Conservation (phyloP, 2,329 filamentous ascomycete species). For the Colletotrichum sp. region DNA sequence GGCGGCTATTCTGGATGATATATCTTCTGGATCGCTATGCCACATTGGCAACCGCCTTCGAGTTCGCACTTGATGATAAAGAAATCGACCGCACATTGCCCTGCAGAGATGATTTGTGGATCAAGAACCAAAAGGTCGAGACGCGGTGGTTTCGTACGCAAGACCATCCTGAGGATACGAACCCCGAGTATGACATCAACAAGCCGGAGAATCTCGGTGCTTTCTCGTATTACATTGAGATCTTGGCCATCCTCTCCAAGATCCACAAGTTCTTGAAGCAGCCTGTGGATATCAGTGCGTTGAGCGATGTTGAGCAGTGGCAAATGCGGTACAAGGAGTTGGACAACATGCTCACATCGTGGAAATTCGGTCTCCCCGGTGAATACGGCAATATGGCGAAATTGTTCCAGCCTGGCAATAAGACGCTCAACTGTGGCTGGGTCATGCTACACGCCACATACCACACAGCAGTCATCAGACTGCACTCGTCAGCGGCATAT, state of each 20-base stretch:
- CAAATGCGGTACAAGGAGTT: slow-evolving; percentile 86
- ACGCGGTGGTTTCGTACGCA: slow-evolving; percentile 78
- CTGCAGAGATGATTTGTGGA: slow-evolving; percentile 86
- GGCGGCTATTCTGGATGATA: slow-evolving; percentile 92
- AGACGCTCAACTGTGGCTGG: slow-evolving; percentile 80
- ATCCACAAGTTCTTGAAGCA: slow-evolving; percentile 90
- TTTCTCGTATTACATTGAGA: slow-evolving; percentile 90
- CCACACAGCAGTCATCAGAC: slow-evolving; percentile 85
- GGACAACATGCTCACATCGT: slow-evolving; percentile 77
- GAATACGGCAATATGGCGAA: slow-evolving; percentile 87
- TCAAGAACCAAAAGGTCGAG: slow-evolving; percentile 82
- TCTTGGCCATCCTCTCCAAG: slow-evolving; percentile 83
- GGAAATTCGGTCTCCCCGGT: slow-evolving; percentile 82
- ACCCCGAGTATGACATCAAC: slow-evolving; percentile 67
- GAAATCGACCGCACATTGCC: slow-evolving; percentile 88
- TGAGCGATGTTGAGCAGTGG: slow-evolving; percentile 88
- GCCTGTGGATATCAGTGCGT: slow-evolving; percentile 84
- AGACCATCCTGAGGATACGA: slow-evolving; percentile 43
- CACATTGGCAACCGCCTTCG: slow-evolving; percentile 89
- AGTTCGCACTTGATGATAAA: slow-evolving; percentile 87
- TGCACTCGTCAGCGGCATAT: slow-evolving; percentile 92
- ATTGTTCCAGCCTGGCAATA: slow-evolving; percentile 73
- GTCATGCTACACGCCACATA: slow-evolving; percentile 92
- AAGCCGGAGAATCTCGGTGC: slow-evolving; percentile 83
- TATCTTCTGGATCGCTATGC: slow-evolving; percentile 90